Base-by-base conservation (phyloP, 208 protist species). In the Trypanosoma mega region DNA sequence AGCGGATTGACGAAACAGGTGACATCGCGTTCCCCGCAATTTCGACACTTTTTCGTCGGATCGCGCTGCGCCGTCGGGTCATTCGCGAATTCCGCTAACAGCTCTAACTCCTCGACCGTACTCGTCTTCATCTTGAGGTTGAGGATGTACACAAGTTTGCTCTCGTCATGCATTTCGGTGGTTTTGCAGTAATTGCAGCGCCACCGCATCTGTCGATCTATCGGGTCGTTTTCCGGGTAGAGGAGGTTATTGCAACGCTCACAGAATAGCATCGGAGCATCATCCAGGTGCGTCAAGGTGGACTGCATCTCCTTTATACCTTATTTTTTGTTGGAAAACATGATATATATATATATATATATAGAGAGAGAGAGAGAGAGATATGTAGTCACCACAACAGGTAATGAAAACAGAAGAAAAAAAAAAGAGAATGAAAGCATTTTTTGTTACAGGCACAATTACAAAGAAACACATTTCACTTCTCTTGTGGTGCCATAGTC, bases 1-100 rank as follows among this genome's bases (percentile, higher is more conserved):
- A 96, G 76, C 11, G 90, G 90, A 57, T 96, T 96, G 24, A 96
- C 85, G 57, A 93, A 96, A 59, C 87, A 94, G 5, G 85, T 78
- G 7, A 94, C 83, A 41, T 86, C 83, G 33, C 83, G 76, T 46
- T 75, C 68, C 0, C 65, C 55, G 61, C 90, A 96, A 8, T 75
- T 71, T 12, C 74, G 69, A 69, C 90, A 96, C 44, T 63, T 62
- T 72, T 90, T 92, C 18, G 84, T 78, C 12, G 82, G 72, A 45
- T 92, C 87, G 45, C 86, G 81, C 69, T 92, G 84, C 9, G 87
- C 90, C 1, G 90, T 96, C 7, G 90, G 90, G 66, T 96, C 90
- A 54, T 69, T 94, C 9, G 87, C 90, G 57, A 94, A 91, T 64
- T 94, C 85, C 0, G 86, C 87, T 18, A 96, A 65, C 8, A 94